A percentile compares a stretch with the other conserved stretches of the same genome.
phyloP scores from a whole-genome alignment of 495 filamentous ascomycete genomes.

The Talaromyces ruber region DNA sequence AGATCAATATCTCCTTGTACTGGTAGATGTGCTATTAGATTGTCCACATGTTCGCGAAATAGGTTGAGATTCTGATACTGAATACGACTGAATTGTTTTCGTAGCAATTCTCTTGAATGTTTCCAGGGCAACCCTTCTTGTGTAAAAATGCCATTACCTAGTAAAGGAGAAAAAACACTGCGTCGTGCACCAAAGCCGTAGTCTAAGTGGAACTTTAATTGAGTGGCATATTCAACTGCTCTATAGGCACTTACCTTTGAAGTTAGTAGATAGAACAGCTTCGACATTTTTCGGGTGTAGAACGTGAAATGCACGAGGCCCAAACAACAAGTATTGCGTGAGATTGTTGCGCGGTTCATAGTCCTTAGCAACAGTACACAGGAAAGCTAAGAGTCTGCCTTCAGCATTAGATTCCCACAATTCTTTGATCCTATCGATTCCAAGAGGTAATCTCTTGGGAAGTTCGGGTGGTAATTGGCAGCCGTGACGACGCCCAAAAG shows the following conservation, averaged over 20 bases:
- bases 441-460: slow-evolving; percentile 28
- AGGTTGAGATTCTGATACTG: not conserved
- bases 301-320: slow-evolving; percentile 21
- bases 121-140: slow-evolving; percentile 6
- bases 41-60: not conserved
- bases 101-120: slow-evolving; percentile 12
- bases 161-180: slow-evolving; percentile 5
- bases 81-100: not conserved
- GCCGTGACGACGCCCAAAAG: slow-evolving; percentile 7
- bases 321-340: slow-evolving; percentile 18
- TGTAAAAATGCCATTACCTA: slow-evolving; percentile 29
- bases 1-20: not conserved
- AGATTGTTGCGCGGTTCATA: slow-evolving; percentile 24
- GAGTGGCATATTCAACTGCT: not conserved
- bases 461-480: slow-evolving; percentile 24
- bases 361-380: slow-evolving; percentile 22
- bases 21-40: not conserved
- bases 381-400: slow-evolving; percentile 24
- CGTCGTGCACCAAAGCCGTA: slow-evolving; percentile 11
- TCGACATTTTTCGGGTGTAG: slow-evolving; percentile 28
- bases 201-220: slow-evolving; percentile 3
- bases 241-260: slow-evolving; percentile 16
- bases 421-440: slow-evolving; percentile 28
- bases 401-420: slow-evolving; percentile 23
- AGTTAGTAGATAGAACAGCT: slow-evolving; percentile 25